A percentile compares a stretch with the other conserved stretches of the same genome.
Conservation (phyloP, 768 basidiomycete species). For the Tephrocybe sp. region DNA sequence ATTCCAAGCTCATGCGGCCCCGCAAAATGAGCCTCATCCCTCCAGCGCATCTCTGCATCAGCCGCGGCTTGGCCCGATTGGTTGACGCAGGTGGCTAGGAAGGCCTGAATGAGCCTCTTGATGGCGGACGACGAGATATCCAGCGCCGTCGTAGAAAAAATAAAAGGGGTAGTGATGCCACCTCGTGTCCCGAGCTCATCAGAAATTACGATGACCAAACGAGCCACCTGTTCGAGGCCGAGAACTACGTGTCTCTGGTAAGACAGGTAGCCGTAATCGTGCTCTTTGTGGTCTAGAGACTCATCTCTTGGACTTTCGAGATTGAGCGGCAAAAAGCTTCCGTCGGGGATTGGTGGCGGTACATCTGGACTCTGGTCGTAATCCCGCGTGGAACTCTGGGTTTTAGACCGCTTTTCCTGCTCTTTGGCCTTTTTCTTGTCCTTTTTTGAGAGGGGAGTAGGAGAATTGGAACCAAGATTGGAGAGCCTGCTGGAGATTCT, state of each 20-base stretch:
- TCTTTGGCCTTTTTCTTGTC: conserved; percentile 52
- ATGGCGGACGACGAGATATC: conserved; percentile 79
- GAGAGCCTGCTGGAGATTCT: conserved; percentile 50
- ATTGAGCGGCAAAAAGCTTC: conserved; percentile 52
- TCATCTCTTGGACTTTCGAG: conserved; percentile 47
- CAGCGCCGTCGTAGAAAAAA: conserved; percentile 87
- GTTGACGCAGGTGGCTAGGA: conserved; percentile 61
- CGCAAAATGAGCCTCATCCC: conserved; percentile 82
- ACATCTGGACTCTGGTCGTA: conserved; percentile 26
- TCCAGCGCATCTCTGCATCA: conserved; percentile 59
- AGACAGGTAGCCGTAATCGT: conserved; percentile 72
- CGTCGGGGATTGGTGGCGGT: conserved; percentile 43
- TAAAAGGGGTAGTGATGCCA: conserved; percentile 85
- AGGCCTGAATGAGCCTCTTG: conserved; percentile 75
- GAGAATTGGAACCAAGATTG: conserved; percentile 26
- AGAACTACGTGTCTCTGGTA: conserved; percentile 74
- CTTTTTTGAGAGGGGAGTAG: conserved; percentile 40
- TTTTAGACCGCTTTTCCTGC: conserved; percentile 39
- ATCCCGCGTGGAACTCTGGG: conserved; percentile 38
- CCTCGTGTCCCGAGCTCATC: conserved; percentile 72
- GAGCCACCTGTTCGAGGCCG: conserved; percentile 70
- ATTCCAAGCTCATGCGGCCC: conserved; percentile 88
- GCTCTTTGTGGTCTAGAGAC: conserved; percentile 36
- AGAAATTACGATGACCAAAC: conserved; percentile 69
- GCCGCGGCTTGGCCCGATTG: conserved; percentile 28